Evolutionary conservation across 2,329 filamentous ascomycete genomes (phyloP), one percentile per base, ranked within the genome.

Genomic region (Diaporthe longicolla): DNA sequence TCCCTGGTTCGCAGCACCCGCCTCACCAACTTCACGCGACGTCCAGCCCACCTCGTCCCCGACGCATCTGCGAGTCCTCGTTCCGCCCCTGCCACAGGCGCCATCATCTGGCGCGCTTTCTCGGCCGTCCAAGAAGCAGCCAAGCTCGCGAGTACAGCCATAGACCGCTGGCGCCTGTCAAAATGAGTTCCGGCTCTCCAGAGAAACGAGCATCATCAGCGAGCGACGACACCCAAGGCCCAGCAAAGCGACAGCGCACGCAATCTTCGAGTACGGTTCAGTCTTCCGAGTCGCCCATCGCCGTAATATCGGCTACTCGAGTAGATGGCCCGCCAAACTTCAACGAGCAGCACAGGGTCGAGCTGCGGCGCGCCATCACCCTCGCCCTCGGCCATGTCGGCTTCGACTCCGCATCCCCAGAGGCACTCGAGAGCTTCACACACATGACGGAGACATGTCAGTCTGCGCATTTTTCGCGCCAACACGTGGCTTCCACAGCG

Each of bases 351-450:
- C 81, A 83, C n/a, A 82, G 84, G 69, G 79, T 80, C 54, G 84
- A 87, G 1, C 82, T 93, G 35, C 85, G 87, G 59, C 87, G 90
- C 68, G 88, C 89, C 15, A 88, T 92, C 72, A 87, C 86, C 0
- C 79, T 92, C 72, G 86, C 86, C 4, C 80, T 92, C 37, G 82
- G 88, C 55, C 87, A 91, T 75, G 87, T 91, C 50, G 91, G 91
- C 37, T 93, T 92, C 77, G 84, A 87, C 40, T 83, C 84, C 35
- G 87, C 90, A 19, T 87, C 84, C 0, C 84, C 85, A 10, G 88
- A 90, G 70, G 90, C 90, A 1, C 80, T 93, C 77, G 90, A 92
- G 79, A 87, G 87, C 76, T 89, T 92, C 57, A 86, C 89, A 5
- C 81, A 83, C 26, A 83, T 87, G 77, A 87, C 88, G 1, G 90